Evolutionary conservation across 129 eudicot genomes (phyloP), one percentile per base, ranked within the genome.

Genomic region (Flaveria linearis): DNA sequence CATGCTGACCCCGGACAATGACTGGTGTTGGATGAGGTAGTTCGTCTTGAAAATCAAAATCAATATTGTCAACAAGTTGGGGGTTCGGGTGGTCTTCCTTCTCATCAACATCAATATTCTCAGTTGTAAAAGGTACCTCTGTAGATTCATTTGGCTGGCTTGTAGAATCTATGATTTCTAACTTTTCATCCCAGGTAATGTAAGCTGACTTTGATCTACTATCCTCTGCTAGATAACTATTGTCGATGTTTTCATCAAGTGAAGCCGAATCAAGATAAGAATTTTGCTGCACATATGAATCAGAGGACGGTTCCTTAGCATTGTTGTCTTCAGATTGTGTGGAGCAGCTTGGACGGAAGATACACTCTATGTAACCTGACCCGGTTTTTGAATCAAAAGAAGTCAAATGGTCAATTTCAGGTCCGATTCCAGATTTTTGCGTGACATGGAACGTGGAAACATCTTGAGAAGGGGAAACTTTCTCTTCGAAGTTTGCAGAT

Each of bases 161-260:
- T 25, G 77, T 58, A 69, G 85, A 82, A 79, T 88, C 96, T 68
- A 83, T 25, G 46, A 88, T 77, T 87, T 87, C 96, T 75, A 69
- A 57, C 89, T 89, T 89, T 81, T 84, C 94, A 76, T 91, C 92
- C 90, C 96, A 91, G 55, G 92, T 86, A 71, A 80, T 90, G 77
- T 65, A 83, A 77, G 96, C 78, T 69, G 94, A 82, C 60, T 76
- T 74, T 49, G 85, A 75, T 18, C 50, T 82, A 79, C 77, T 60
- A 64, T 82, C 79, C 72, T 85, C 96, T 62, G 50, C 76, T 72
- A 69, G 56, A 66, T 71, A 62, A 68, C 52, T 65, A 26, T 28
- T 52, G 9, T 65, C 81, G 75, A 60, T 64, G 46, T 83, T 81
- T 73, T 81, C 89, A 72, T 85, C 90, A 84, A 65, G 73, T 42